Evolutionary conservation across 257 asterid genomes (phyloP), one percentile per base, ranked within the genome.

Genomic region (Solanum etuberosum): DNA sequence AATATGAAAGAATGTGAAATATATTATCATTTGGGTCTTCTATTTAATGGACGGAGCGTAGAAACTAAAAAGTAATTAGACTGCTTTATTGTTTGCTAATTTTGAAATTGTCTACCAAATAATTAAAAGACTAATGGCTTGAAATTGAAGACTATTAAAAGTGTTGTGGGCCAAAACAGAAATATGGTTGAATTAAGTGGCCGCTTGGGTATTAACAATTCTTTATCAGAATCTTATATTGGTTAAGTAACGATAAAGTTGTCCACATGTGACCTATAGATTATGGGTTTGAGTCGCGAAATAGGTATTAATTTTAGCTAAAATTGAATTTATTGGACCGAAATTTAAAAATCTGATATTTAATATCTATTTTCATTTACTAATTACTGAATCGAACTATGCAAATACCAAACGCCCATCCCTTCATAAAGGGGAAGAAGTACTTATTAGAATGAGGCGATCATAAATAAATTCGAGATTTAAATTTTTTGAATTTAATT

Each of bases 251-350:
- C 8, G 21, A 1, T 15, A 48, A 48, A 18, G 9, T 51, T 6
- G 9, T 51, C 61, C 3, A 2, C n/a, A 1, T 51, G 0, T 51
- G 15, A 18, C 9, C 0, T 6, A 51, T 51, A 51, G 10, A 51
- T 18, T 1, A 51, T 1, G 0, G 1, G 1, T 51, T 18, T 51
- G 9, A 51, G 9, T 3, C 1, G 10, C 9, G 0, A 51, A 51
- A 51, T 0, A 6, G 0, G 1, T 18, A 6, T 51, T 51, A 51
- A 7, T 51, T 0, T 51, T 51, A 51, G 61, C 10, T 10, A 21
- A 51, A 51, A 51, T 18, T 51, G n/a, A 51, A 18, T 51, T 51
- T 51, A 51, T 51, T 51, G n/a, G 61, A 51, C n/a, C 23, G 3
- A 51, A 18, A 9, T 51, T 51, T 51, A 10, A 51, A 51, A 51